Conservation (phyloP, 1,139 yeast species). For the Geotrichum fermentans region DNA sequence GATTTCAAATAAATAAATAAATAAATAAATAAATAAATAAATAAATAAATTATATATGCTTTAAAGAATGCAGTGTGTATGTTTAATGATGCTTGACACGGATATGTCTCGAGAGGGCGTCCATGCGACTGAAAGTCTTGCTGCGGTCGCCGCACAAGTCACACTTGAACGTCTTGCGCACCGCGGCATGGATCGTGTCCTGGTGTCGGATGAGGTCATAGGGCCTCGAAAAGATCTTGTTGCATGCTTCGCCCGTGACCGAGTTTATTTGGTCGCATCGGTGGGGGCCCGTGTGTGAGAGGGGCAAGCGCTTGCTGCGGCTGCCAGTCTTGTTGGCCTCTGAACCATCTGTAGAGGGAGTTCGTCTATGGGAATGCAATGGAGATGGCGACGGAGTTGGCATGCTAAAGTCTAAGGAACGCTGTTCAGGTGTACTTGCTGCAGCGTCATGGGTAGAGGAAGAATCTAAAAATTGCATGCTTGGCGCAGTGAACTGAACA, state of each 20-base stretch:
- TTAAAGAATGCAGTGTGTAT: no score
- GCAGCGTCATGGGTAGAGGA: no score
- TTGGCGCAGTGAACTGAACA: neutral
- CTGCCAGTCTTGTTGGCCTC: conserved; percentile 1
- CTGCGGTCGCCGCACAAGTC: conserved; percentile 68
- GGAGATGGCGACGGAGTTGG: conserved; percentile 8
- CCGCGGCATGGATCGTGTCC: conserved; percentile 89
- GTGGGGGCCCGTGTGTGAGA: conserved; percentile 41
- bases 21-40: conserved; percentile 9
- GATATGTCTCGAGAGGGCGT: conserved; percentile 89
- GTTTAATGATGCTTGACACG: conserved; percentile 70
- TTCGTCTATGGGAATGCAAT: conserved; percentile 6
- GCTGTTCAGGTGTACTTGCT: neutral
- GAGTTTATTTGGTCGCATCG: conserved; percentile 61
- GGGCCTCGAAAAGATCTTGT: conserved; percentile 84
- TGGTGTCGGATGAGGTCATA: conserved; percentile 93
- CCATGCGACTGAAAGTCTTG: conserved; percentile 89
- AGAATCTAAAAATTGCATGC: no score
- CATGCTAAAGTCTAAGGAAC: neutral
- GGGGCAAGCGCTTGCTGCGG: conserved; percentile 21
- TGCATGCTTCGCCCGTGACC: conserved; percentile 57
- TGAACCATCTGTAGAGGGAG: neutral
- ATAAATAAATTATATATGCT: neutral
- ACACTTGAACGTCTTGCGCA: conserved; percentile 81
- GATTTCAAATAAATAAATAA: conserved; percentile 6